These are phyloP conservation scores for Sordariomycetes sp. DNA, from an alignment of 2,329 filamentous ascomycete genomes.

Conservation along the genomic window DNA sequence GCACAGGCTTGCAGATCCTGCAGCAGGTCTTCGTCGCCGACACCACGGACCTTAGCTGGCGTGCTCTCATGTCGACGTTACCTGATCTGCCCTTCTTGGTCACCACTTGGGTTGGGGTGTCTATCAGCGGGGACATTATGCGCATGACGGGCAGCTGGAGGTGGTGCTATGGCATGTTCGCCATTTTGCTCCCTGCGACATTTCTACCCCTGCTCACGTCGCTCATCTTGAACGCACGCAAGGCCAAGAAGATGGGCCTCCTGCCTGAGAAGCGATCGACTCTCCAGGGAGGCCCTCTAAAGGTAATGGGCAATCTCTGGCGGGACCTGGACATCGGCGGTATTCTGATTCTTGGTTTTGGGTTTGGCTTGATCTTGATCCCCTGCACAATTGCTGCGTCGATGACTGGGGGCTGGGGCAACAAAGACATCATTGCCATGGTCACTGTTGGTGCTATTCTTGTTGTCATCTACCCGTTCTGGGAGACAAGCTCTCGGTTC, in stretches of 20 bases:
- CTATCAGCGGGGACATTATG: slow-evolving; percentile 26
- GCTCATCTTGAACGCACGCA: slow-evolving; percentile 40
- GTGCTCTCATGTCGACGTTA: slow-evolving; percentile 48
- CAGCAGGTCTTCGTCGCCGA: slow-evolving; percentile 59
- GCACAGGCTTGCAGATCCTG: slow-evolving; percentile 48
- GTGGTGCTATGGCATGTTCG: slow-evolving; percentile 55
- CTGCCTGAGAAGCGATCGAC: slow-evolving; percentile 19
- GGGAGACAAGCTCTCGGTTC: slow-evolving; percentile 30
- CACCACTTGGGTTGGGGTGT: slow-evolving; percentile 49
- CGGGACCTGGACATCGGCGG: slow-evolving; percentile 51
- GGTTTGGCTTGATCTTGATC: slow-evolving; percentile 50
- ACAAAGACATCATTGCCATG: slow-evolving; percentile 42
- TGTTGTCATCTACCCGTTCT: slow-evolving; percentile 44
- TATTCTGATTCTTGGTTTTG: slow-evolving; percentile 42
- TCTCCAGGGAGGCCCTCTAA: slow-evolving; percentile 30
- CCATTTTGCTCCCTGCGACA: slow-evolving; percentile 45
- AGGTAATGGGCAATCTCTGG: slow-evolving; percentile 39
- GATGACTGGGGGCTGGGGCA: slow-evolving; percentile 35
- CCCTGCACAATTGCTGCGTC: slow-evolving; percentile 48
- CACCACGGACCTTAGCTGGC: slow-evolving; percentile 48
- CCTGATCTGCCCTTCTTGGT: slow-evolving; percentile 51
- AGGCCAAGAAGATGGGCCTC: slow-evolving; percentile 30
- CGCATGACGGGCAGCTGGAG: slow-evolving; percentile 36
- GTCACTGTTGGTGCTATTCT: slow-evolving; percentile 47
- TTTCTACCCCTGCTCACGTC: slow-evolving; percentile 45